Evolutionary conservation across 768 basidiomycete genomes (phyloP).

Genomic region (Leccinum aurantiacum): DNA sequence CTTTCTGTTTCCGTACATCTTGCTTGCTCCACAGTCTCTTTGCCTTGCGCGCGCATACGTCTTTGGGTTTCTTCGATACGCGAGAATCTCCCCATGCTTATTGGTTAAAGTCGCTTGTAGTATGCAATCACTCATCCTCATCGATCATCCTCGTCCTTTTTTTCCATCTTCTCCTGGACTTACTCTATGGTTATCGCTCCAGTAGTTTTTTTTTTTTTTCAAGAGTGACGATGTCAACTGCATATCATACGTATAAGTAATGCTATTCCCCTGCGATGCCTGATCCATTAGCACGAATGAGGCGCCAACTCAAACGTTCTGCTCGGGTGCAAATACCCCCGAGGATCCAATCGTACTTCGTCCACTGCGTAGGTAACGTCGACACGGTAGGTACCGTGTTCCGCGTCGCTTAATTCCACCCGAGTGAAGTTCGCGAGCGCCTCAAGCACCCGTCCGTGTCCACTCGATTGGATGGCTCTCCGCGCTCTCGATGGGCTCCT

Average conservation of each 20-base stretch:
- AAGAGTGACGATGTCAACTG: constrained; percentile 12
- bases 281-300: not conserved
- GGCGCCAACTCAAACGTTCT: constrained; percentile 16
- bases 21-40: constrained; percentile 24
- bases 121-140: constrained; percentile 21
- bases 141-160: not conserved
- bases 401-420: constrained; percentile 39
- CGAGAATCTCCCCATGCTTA: constrained; percentile 17
- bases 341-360: constrained; percentile 53
- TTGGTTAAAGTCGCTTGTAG: constrained; percentile 27
- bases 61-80: constrained; percentile 10
- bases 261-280: constrained; percentile 1
- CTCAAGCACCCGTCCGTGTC: constrained; percentile 43
- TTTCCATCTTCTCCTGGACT: constrained; percentile 10
- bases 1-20: constrained; percentile 21
- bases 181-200: constrained; percentile 22
- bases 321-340: constrained; percentile 31
- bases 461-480: constrained; percentile 42
- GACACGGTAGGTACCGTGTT: constrained; percentile 45
- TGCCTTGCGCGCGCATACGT: constrained; percentile 1
- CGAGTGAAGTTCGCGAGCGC: constrained; percentile 51
- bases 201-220: constrained; percentile 15
- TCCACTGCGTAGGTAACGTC: constrained; percentile 53
- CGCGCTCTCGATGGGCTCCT: constrained; percentile 14
- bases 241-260: constrained; percentile 18